Base-by-base conservation (phyloP, 345 rosid species). In the Noccaea caerulescens region DNA sequence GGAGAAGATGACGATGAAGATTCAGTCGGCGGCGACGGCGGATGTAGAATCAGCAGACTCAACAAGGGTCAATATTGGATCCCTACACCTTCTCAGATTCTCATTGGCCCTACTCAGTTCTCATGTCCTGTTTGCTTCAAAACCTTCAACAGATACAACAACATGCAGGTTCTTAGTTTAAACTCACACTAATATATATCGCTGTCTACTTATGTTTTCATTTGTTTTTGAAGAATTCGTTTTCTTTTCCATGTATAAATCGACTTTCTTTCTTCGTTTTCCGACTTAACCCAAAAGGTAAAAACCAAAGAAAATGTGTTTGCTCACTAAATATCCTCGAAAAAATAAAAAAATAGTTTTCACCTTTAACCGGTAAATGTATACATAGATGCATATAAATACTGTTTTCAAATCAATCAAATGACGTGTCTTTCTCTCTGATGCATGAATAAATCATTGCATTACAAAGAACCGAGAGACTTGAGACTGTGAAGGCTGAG, bases 41-140 rank as follows among this genome's bases (percentile, higher is more conserved):
- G 84, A 74, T 82, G 82, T 77, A 82, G 84, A 14, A 72, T 85
- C 39, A 86, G 68, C 77, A 87, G 91, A 82, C 88, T 92, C 60
- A 88, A 86, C 76, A 92, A 88, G 81, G 97, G 98, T 76, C 95
- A 90, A 68, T 90, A 90, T 63, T 93, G 98, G 98, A 93, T 93
- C 86, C 98, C 98, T 34, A 93, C 98, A 6, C 96, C 97, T 75
- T 82, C 98, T 58, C 98, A 93, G 86, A 93, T 93, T 85, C 91
- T 93, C 62, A 88, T 90, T 76, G 98, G 98, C 13, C 98, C 98
- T 62, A 93, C 97, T 3, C 98, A 93, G 81, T 93, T 93, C 80
- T 90, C 97, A 56, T 93, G 98, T 87, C 97, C 97, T 84, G 89
- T 93, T 77, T 93, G 98, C 80, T 90, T 77, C 89, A 90, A 90